These are phyloP conservation scores for Aspergillus amoenus DNA, from an alignment of 2,329 filamentous ascomycete genomes.

Conservation along the genomic window DNA sequence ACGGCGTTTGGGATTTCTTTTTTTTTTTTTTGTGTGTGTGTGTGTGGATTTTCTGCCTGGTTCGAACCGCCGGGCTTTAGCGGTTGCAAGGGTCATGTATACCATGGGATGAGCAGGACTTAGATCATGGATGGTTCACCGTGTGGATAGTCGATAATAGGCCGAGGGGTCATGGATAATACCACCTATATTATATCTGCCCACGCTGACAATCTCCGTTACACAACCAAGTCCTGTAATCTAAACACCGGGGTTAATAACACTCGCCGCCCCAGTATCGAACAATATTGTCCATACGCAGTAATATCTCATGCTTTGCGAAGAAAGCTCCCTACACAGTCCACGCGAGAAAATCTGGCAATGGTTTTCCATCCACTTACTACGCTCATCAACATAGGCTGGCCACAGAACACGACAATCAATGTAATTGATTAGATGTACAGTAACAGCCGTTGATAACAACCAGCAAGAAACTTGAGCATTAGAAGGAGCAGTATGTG, in stretches of 20 bases:
- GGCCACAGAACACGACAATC: constrained; percentile 7
- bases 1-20: constrained; percentile 12
- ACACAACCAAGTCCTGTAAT: not conserved
- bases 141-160: constrained; percentile 20
- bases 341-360: not conserved
- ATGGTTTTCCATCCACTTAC: not conserved
- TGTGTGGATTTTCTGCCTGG: not conserved
- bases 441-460: not conserved
- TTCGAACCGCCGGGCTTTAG: constrained; percentile 8
- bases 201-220: not conserved
- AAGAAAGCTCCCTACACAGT: not conserved
- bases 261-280: not conserved
- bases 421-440: constrained; percentile 1
- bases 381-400: not conserved
- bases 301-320: not conserved
- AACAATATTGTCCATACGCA: not conserved
- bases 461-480: not conserved
- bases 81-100: constrained; percentile 13
- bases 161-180: constrained; percentile 15
- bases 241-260: not conserved
- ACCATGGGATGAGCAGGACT: constrained; percentile 21
- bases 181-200: constrained; percentile 11
- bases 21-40: not conserved
- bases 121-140: constrained; percentile 18
- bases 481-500: constrained; percentile 1